These are phyloP conservation scores for Pseudoneurospora amorphoporcata DNA, from an alignment of 495 filamentous ascomycete genomes.

Conservation along the genomic window DNA sequence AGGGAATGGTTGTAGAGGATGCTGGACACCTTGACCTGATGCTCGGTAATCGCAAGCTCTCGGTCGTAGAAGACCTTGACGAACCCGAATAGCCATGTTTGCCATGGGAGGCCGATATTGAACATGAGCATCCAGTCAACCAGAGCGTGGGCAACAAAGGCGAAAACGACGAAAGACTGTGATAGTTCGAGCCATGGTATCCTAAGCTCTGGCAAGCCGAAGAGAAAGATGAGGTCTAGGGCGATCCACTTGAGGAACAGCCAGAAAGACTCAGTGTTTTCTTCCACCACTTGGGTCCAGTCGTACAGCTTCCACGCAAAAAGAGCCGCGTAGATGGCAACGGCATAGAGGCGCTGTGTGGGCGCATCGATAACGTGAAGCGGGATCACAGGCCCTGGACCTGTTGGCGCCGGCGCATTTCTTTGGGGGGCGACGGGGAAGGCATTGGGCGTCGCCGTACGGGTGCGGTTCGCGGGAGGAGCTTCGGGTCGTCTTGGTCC, in stretches of 20 bases:
- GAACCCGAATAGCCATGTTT: conserved; percentile 55
- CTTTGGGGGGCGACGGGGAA: conserved; percentile 31
- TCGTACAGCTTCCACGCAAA: conserved; percentile 78
- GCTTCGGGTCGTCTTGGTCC: conserved; percentile 12
- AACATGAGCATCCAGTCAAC: conserved; percentile 85
- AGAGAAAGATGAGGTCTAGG: conserved; percentile 75
- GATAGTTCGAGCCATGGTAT: conserved; percentile 96
- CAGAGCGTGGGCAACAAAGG: conserved; percentile 58
- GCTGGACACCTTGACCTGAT: conserved; percentile 71
- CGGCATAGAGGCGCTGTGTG: conserved; percentile 75
- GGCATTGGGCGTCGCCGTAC: conserved; percentile 5
- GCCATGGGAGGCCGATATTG: conserved; percentile 63
- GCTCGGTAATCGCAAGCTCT: conserved; percentile 82
- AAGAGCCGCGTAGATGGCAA: conserved; percentile 61
- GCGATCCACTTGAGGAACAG: conserved; percentile 87
- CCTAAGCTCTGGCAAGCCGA: conserved; percentile 67
- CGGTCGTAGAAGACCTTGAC: conserved; percentile 74
- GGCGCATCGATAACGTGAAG: conserved; percentile 70
- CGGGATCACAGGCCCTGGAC: conserved; percentile 58
- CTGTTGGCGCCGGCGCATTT: conserved; percentile 11
- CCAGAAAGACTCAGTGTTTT: conserved; percentile 71
- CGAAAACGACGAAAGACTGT: conserved; percentile 51
- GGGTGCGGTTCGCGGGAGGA: conserved; percentile 1
- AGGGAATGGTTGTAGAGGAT: conserved; percentile 85
- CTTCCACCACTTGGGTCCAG: conserved; percentile 59